phyloP scores from a whole-genome alignment of 257 asterid species.

The Euphrasia confusa region DNA sequence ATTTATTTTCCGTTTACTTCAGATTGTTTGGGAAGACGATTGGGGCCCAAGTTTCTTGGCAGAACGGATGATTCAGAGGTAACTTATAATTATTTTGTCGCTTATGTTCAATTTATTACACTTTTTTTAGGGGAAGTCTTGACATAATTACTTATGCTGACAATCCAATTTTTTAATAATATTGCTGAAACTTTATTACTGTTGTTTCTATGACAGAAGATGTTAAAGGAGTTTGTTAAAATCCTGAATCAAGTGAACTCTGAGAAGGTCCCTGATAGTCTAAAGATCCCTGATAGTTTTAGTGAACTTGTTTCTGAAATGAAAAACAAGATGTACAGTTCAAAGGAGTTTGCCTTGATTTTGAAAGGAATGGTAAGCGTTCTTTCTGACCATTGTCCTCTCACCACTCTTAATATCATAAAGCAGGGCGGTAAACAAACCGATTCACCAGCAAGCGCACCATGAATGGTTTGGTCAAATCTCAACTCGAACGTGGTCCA shows the following conservation, averaged over 20 bases:
- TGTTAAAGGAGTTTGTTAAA: conserved; percentile 75
- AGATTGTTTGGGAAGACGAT: conserved; percentile 93
- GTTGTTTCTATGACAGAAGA: conserved; percentile 47
- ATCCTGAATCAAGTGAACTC: conserved; percentile 76
- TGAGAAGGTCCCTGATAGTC: conserved; percentile 67
- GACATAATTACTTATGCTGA: conserved; percentile 14
- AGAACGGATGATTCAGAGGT: conserved; percentile 89
- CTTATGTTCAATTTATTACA: conserved; percentile 15
- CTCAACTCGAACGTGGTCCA: too few species aligned
- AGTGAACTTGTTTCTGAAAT: conserved; percentile 82
- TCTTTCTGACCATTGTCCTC: conserved; percentile 9
- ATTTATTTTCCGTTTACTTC: conserved; percentile 29
- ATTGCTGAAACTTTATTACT: conserved; percentile 23
- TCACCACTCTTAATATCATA: conserved; percentile 14
- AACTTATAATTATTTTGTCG: conserved; percentile 14
- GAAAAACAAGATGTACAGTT: conserved; percentile 60
- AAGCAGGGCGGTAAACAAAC: too few species aligned
- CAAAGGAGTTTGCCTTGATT: conserved; percentile 76
- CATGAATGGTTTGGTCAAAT: too few species aligned
- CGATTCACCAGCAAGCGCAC: too few species aligned
- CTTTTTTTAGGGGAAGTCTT: not conserved
- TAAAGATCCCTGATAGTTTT: conserved; percentile 84
- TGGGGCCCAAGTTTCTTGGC: conserved; percentile 91
- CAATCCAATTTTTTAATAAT: not conserved
- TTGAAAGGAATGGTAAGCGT: conserved; percentile 86